phyloP scores from a whole-genome alignment of 2,329 filamentous ascomycete genomes.

The Ceratocystis smalleyi region DNA sequence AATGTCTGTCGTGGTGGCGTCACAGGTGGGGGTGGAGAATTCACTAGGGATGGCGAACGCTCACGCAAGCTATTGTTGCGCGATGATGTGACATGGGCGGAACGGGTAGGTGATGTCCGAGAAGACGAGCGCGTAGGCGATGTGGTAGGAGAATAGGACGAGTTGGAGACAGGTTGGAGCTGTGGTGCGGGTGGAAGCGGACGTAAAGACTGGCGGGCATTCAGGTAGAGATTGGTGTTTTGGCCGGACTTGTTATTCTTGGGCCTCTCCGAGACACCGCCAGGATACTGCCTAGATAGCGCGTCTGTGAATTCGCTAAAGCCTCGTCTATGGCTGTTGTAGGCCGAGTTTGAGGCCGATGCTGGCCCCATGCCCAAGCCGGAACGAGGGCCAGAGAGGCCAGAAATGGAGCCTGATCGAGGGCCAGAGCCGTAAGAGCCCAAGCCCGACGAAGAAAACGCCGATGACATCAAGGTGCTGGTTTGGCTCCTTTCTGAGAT shows the following conservation, averaged over 20 bases:
- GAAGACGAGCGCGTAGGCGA: constrained; percentile 14
- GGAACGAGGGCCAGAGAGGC: constrained; percentile 14
- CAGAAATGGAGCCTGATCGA: constrained; percentile 27
- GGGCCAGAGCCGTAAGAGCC: constrained; percentile 29
- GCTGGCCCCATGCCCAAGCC: neutral
- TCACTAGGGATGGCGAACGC: constrained; percentile 7
- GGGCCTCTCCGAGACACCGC: constrained; percentile 10
- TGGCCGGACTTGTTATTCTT: constrained; percentile 21
- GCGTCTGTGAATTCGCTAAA: constrained; percentile 55
- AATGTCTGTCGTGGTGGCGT: constrained; percentile 12
- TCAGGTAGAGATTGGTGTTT: constrained; percentile 52
- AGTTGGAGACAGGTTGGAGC: constrained; percentile 8
- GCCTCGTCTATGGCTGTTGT: constrained; percentile 51
- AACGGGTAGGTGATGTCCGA: constrained; percentile 12
- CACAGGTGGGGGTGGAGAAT: constrained; percentile 5
- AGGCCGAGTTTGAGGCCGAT: constrained; percentile 41
- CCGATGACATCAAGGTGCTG: constrained; percentile 48
- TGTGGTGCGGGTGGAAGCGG: constrained; percentile 54
- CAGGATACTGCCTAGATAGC: constrained; percentile 24
- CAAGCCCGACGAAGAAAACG: constrained; percentile 29
- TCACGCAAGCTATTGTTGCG: neutral
- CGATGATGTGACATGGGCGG: constrained; percentile 11
- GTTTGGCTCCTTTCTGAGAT: constrained; percentile 41
- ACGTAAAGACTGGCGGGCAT: constrained; percentile 59
- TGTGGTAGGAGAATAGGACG: constrained; percentile 7